Evolutionary conservation across 805 yeast genomes (phyloP).

Genomic region (Metschnikowia gruessii): DNA sequence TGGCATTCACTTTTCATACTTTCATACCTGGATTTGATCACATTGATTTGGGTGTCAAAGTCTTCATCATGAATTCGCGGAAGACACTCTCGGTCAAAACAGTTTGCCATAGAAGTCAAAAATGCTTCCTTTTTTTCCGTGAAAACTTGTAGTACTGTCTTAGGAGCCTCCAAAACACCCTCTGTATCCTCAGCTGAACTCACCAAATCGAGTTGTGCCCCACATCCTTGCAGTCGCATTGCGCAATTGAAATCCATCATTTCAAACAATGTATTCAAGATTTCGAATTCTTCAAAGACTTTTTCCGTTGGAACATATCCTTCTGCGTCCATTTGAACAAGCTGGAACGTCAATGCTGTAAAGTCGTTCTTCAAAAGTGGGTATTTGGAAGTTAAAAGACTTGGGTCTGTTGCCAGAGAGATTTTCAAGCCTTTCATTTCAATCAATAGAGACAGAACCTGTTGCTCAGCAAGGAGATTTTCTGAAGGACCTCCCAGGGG

Average conservation of each 20-base stretch:
- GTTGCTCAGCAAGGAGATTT: background rate
- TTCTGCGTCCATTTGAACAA: too few species aligned
- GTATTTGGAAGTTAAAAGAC: background rate
- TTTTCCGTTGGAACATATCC: too few species aligned
- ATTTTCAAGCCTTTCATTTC: background rate
- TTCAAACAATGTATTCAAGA: background rate
- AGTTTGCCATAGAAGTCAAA: background rate
- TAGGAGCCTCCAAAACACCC: background rate
- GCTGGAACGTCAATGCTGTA: background rate
- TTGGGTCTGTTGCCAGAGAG: background rate
- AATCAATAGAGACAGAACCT: background rate
- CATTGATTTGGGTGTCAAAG: background rate
- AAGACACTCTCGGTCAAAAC: background rate
- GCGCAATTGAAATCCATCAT: conserved; percentile 1
- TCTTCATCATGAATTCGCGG: too few species aligned
- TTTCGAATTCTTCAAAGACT: background rate
- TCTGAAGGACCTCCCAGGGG: background rate
- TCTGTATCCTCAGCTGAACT: background rate
- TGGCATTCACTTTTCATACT: background rate
- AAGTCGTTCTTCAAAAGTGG: background rate
- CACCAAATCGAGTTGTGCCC: background rate
- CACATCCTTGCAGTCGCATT: conserved; percentile 2
- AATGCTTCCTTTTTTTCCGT: background rate
- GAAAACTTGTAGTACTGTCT: background rate
- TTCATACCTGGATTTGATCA: background rate